Evolutionary conservation across 2,329 filamentous ascomycete genomes (phyloP), one percentile per base, ranked within the genome.

Genomic region (Penicillium sp.): DNA sequence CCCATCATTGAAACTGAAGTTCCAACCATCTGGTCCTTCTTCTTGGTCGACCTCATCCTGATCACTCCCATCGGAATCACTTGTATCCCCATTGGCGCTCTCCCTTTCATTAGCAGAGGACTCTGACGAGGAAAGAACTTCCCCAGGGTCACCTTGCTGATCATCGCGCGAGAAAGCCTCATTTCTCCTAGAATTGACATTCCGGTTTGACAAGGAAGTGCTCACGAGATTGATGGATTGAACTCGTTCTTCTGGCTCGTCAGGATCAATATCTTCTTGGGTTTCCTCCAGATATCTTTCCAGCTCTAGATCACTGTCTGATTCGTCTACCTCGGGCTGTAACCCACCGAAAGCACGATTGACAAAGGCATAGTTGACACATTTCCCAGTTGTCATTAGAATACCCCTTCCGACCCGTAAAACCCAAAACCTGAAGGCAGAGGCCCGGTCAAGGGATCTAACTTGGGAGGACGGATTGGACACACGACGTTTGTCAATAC

Each of bases 291-390:
- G 73, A 4, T 44, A 46, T 13, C 39, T 50, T 11, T 54, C 45
- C 1, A 72, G 74, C 49, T 76, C 63, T 60, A 45, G 31, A 13
- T 77, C 66, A 23, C 67, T 67, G 19, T 74, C 72, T 8, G 65
- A 62, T 27, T 71, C 69, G 27, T 76, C 29, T 4, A 53, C 13
- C 23, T 37, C 50, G 14, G 50, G 42, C 6, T 46, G 42, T 11
- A 53, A 43, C 25, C 86, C 86, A 31, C 86, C 85, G 71, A 87
- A 88, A 4, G 85, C 84, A 31, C 80, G 78, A 65, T 87, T 85
- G 21, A 86, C 81, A 60, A 81, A 81, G 16, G 77, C 75, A 69
- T 83, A 87, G 43, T 82, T 82, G 46, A 88, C 76, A 2, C 78
- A 80, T 59, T 81, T 80, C 0, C 78, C 80, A 21, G 81, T 81